A percentile compares a stretch with the other conserved stretches of the same genome.
Conservation (phyloP, 2,329 filamentous ascomycete genomes). For the Knufia petricola region DNA sequence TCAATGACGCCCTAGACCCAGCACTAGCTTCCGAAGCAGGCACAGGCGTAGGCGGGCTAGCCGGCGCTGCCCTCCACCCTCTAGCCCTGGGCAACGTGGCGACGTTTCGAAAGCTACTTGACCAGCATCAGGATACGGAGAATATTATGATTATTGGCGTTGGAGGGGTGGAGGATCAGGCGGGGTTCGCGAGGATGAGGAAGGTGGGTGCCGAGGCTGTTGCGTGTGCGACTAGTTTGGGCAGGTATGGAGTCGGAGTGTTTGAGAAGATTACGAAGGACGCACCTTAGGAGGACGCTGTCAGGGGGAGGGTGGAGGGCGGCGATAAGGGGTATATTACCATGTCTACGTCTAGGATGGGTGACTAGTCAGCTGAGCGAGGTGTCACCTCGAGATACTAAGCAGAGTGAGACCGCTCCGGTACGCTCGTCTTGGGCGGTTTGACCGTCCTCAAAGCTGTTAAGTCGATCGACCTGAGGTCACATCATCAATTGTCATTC, state of each 20-base stretch:
- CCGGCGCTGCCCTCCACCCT: constrained; percentile 61
- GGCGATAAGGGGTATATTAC: too few relatives aligned
- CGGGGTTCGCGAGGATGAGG: constrained; percentile 56
- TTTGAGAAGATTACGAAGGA: constrained; percentile 49
- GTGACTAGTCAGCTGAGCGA: too few relatives aligned
- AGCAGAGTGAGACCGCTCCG: too few relatives aligned
- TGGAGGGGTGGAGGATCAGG: constrained; percentile 58
- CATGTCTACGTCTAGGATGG: too few relatives aligned
- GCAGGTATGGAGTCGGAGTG: constrained; percentile 50
- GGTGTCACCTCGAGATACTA: too few relatives aligned
- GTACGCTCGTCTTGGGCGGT: too few relatives aligned
- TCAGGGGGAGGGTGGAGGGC: background rate
- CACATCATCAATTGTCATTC: too few relatives aligned
- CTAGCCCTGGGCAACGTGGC: constrained; percentile 65
- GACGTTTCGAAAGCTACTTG: constrained; percentile 54
- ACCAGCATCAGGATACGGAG: constrained; percentile 38
- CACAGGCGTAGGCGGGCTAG: constrained; percentile 59
- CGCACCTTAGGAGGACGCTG: background rate
- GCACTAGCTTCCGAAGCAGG: constrained; percentile 44
- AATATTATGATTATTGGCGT: constrained; percentile 60
- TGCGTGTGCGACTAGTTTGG: constrained; percentile 60
- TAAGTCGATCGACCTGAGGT: too few relatives aligned
- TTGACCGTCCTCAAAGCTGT: too few relatives aligned
- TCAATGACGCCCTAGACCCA: constrained; percentile 30
- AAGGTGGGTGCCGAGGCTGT: constrained; percentile 57